Evolutionary conservation across 495 filamentous ascomycete species (phyloP).

Genomic region (Neurospora tetrasperma): DNA sequence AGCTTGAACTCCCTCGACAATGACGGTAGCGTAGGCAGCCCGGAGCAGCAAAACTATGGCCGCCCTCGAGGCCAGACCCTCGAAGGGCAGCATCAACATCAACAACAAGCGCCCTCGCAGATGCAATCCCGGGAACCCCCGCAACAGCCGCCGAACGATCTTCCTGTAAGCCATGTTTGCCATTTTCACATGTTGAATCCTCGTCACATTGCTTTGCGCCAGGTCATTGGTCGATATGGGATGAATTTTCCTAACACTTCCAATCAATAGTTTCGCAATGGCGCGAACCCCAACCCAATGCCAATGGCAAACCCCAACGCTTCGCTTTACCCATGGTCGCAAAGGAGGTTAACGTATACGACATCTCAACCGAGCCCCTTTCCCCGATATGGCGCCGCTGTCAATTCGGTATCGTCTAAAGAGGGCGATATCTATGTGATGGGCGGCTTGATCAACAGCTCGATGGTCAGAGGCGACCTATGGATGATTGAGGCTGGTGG

Average conservation of each 20-base stretch:
- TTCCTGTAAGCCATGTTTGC: conserved; percentile 31
- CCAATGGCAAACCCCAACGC: conserved; percentile 33
- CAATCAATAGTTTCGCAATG: conserved; percentile 36
- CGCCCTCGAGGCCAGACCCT: conserved; percentile 29
- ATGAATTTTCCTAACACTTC: conserved; percentile 1
- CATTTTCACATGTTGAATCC: not conserved
- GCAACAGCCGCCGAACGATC: conserved; percentile 29
- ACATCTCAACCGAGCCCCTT: conserved; percentile 79
- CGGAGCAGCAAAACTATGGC: conserved; percentile 32
- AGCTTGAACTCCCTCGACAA: conserved; percentile 43
- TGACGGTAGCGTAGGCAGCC: conserved; percentile 38
- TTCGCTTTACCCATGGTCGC: conserved; percentile 91
- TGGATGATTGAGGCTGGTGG: conserved; percentile 94
- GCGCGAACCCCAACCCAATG: conserved; percentile 15
- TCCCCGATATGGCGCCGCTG: conserved; percentile 92
- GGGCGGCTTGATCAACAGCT: conserved; percentile 90
- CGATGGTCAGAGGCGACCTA: conserved; percentile 89
- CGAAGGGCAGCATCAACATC: conserved; percentile 19
- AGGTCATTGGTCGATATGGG: not conserved
- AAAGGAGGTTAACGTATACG: conserved; percentile 76
- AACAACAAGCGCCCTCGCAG: conserved; percentile 12
- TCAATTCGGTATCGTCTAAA: conserved; percentile 85
- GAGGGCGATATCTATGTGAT: conserved; percentile 97
- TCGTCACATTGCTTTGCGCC: not conserved
- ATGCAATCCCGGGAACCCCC: conserved; percentile 5